Evolutionary conservation across 805 yeast genomes (phyloP).

Genomic region (Kluyveromyces siamensis): DNA sequence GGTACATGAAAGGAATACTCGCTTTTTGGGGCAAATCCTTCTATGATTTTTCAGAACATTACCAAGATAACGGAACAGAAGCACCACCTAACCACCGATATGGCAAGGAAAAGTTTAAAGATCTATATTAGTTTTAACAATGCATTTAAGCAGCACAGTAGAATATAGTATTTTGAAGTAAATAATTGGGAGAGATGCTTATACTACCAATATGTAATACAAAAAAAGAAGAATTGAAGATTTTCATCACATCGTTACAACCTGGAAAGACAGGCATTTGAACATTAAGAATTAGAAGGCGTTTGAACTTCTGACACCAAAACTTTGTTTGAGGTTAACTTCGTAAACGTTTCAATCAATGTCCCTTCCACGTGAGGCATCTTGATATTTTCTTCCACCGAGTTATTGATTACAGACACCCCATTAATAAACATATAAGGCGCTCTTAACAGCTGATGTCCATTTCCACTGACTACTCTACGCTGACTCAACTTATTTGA

Average conservation of each 20-base stretch:
- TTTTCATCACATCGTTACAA: background rate
- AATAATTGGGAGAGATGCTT: background rate
- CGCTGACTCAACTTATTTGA: conserved; percentile 4
- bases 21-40: conserved; percentile 53
- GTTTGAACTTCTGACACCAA: conserved; percentile 11
- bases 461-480: background rate
- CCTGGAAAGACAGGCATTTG: background rate
- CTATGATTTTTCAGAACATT: conserved; percentile 13
- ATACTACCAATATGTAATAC: background rate
- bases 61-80: background rate
- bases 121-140: conserved; percentile 9
- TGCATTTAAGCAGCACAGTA: background rate
- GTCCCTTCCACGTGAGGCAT: conserved; percentile 10
- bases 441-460: conserved; percentile 2
- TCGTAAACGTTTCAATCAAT: conserved; percentile 13
- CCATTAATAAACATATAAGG: conserved; percentile 23
- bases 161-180: no score
- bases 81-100: background rate
- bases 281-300: conserved; percentile 19
- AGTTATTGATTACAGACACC: conserved; percentile 13
- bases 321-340: conserved; percentile 14
- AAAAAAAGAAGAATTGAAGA: background rate
- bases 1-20: conserved; percentile 43
- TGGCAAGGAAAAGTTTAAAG: background rate
- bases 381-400: conserved; percentile 10